Percentiles rank a stretch among this genome's conserved stretches.
These are phyloP conservation scores for Leptographium procerum DNA, from an alignment of 2,329 filamentous ascomycete genomes.

Conservation along the genomic window DNA sequence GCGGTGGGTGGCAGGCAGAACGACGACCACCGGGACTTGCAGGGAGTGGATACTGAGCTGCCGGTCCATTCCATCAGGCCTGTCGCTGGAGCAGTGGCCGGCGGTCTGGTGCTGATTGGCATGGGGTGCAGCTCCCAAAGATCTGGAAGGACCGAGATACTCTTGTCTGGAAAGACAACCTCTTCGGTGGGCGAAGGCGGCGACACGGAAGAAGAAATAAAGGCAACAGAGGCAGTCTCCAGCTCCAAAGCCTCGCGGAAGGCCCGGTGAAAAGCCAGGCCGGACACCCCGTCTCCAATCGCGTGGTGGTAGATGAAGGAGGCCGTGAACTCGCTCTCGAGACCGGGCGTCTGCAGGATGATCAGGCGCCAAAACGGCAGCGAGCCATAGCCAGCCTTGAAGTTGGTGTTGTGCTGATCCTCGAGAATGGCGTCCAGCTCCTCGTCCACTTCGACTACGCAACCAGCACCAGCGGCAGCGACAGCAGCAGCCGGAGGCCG, in stretches of 20 bases:
- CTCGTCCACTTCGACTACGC: too few species aligned
- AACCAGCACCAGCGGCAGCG: too few species aligned
- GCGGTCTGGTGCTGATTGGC: neutral
- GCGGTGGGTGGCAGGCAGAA: neutral
- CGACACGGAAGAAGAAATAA: too few species aligned
- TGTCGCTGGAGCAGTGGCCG: neutral
- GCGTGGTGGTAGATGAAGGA: slow-evolving; percentile 3
- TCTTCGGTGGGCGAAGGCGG: neutral
- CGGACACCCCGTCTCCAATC: neutral
- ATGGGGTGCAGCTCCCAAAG: slow-evolving; percentile 1
- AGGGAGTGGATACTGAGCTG: neutral
- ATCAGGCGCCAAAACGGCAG: neutral
- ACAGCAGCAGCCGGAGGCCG: neutral
- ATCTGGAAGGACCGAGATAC: neutral
- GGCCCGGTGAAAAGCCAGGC: neutral
- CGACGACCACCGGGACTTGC: neutral
- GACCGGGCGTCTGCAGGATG: neutral
- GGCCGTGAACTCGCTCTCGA: neutral
- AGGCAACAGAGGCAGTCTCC: neutral
- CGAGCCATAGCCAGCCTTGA: neutral
- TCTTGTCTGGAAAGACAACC: neutral
- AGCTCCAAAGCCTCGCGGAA: neutral
- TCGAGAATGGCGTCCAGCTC: neutral
- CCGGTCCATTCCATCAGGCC: neutral
- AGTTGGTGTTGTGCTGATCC: neutral